Evolutionary conservation across 139 green algal genomes (phyloP), one percentile per base, ranked within the genome.

Genomic region (Haematococcus sp.): DNA sequence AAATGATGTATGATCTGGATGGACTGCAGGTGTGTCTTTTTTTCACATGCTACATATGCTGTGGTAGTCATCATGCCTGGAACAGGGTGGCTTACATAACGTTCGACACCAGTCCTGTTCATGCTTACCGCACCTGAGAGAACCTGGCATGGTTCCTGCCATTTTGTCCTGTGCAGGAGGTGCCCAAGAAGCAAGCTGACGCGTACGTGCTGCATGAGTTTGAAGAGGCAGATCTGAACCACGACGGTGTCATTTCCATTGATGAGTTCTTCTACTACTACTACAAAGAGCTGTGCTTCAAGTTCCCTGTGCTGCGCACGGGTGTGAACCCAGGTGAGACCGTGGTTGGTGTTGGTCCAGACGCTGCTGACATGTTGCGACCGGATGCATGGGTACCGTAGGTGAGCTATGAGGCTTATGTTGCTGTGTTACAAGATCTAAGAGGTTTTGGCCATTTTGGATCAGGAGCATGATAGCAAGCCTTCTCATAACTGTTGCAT

Each of bases 231-330:
- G 76, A 81, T 60, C 68, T 77, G 3, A 81, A 81, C 69, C 49
- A 74, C 27, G 61, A 80, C 31, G 35, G 54, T 22, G 15, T 77
- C 19, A 63, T 81, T 13, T 81, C 78, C 23, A 44, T 81, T 61
- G 84, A 89, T 33, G 84, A 89, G 74, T 87, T 89, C 69, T 79
- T 76, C 66, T 44, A 87, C 44, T 89, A 86, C 68, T 89, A 76
- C 60, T 89, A 87, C 58, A 11, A 30, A 0, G 77, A 83, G 64
- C 70, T 89, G 63, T 89, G 84, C 75, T 89, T 89, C 69, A 86
- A 86, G 59, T 89, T 89, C 76, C 84, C 84, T 22, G 64, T 89
- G 25, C 51, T 76, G 31, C 66, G 79, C 1, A 78, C 78, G 22
- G 84, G 84, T 9, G 54, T 85, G 52, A 89, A 89, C 54, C 84